A percentile compares a stretch with the other conserved stretches of the same genome.
phyloP scores from a whole-genome alignment of 2,329 filamentous ascomycete species.

The Colletotrichum sp. region DNA sequence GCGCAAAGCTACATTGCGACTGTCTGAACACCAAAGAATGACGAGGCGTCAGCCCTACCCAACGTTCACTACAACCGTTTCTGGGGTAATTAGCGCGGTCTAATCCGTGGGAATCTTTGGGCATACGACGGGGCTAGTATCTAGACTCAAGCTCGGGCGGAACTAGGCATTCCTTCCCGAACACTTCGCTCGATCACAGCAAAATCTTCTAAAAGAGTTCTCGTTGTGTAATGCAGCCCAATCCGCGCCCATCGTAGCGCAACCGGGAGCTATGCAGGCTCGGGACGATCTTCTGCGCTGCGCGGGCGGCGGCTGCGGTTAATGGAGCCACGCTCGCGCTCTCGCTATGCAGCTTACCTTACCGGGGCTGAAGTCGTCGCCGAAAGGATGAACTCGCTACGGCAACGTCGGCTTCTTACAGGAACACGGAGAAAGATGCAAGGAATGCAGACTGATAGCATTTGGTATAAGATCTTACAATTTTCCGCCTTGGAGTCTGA shows the following conservation, averaged over 20 bases:
- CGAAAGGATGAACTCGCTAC: neutral
- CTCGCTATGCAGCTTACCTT: neutral
- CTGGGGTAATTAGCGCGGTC: neutral
- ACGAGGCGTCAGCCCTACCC: neutral
- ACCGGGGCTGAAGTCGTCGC: neutral
- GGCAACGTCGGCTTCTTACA: neutral
- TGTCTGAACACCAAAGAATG: neutral
- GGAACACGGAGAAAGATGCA: rapidly evolving
- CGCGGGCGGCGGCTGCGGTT: neutral
- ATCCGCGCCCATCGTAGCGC: neutral
- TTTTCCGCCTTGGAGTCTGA: rapidly evolving
- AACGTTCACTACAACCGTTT: neutral
- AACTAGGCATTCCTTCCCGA: neutral
- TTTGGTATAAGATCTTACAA: rapidly evolving
- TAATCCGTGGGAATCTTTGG: neutral
- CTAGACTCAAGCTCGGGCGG: neutral
- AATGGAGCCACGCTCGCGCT: neutral
- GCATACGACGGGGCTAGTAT: neutral
- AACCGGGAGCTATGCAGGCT: neutral
- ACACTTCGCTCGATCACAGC: neutral
- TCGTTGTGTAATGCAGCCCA: neutral
- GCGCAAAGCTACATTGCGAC: neutral
- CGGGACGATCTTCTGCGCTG: neutral
- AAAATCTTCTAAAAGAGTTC: rapidly evolving
- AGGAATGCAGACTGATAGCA: rapidly evolving